Conservation (phyloP, 2,329 filamentous ascomycete species). For the Gaeumannomyces sp. region DNA sequence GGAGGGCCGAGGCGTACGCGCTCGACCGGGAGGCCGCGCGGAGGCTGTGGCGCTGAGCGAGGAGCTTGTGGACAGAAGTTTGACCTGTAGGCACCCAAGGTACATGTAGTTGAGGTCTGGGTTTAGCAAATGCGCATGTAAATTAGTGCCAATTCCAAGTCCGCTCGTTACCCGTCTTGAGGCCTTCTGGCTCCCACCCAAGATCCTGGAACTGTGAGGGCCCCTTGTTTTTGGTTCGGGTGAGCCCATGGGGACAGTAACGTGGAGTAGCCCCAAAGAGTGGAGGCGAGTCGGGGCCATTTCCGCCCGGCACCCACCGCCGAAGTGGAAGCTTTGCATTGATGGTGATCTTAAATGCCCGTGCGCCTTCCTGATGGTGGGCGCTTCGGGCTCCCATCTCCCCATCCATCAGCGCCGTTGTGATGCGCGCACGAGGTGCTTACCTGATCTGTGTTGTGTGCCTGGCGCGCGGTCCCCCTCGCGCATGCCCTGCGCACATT, state of each 20-base stretch:
- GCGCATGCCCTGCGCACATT: neutral
- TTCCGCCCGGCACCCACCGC: neutral
- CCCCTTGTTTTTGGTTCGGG: neutral
- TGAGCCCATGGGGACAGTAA: neutral
- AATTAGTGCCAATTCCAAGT: too few relatives aligned
- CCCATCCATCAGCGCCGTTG: neutral
- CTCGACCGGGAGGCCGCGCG: slow-evolving; percentile 24
- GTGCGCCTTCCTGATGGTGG: neutral
- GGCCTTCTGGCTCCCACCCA: too few relatives aligned
- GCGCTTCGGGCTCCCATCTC: too few relatives aligned
- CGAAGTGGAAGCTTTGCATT: slow-evolving; percentile 17
- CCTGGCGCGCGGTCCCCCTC: too few relatives aligned
- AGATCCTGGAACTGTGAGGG: too few relatives aligned
- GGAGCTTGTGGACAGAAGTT: slow-evolving; percentile 33
- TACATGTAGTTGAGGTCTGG: too few relatives aligned
- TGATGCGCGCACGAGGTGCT: neutral
- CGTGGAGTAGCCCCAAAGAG: slow-evolving; percentile 11
- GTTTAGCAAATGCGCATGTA: too few relatives aligned
- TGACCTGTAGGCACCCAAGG: slow-evolving; percentile 10
- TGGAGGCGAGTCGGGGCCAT: neutral
- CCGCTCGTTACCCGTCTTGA: too few relatives aligned
- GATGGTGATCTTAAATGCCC: slow-evolving; percentile 15
- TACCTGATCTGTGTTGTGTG: too few relatives aligned
- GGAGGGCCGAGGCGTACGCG: slow-evolving; percentile 12
- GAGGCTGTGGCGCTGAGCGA: slow-evolving; percentile 36